Evolutionary conservation across 352 stramenopile species (phyloP).

Genomic region (Phytophthora tentaculata): DNA sequence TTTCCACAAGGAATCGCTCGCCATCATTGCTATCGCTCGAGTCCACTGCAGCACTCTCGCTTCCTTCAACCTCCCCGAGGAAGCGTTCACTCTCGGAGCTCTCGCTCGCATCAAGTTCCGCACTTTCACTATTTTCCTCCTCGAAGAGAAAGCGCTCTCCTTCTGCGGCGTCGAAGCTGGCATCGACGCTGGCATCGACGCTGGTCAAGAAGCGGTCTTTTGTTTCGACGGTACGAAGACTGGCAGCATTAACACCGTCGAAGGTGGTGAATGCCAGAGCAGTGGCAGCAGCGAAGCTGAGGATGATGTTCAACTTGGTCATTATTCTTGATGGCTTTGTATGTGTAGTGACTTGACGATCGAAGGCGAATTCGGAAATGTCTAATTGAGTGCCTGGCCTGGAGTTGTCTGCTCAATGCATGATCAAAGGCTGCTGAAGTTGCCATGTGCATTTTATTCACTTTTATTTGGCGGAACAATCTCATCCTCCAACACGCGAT

Average conservation of each 20-base stretch:
- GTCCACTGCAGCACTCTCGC: slow-evolving; percentile 1
- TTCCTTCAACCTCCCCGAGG: slow-evolving; percentile 4
- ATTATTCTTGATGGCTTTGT: no score
- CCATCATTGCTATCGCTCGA: slow-evolving; percentile 3
- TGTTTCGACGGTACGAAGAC: slow-evolving; percentile 12
- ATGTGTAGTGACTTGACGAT: slow-evolving; percentile 8
- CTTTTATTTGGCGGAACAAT: background rate
- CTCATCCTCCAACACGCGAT: slow-evolving; percentile 13
- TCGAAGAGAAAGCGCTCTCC: slow-evolving; percentile 10
- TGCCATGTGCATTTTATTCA: background rate
- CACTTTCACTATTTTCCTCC: slow-evolving; percentile 3
- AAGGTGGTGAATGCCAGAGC: slow-evolving; percentile 9
- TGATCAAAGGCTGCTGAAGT: background rate
- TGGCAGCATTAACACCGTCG: slow-evolving; percentile 15
- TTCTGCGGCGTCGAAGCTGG: slow-evolving; percentile 1
- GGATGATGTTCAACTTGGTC: slow-evolving; percentile 33
- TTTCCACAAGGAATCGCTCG: slow-evolving; percentile 18
- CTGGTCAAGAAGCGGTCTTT: slow-evolving; percentile 7
- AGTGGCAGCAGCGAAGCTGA: slow-evolving; percentile 23
- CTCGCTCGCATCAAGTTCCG: slow-evolving; percentile 7
- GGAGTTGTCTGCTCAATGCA: background rate
- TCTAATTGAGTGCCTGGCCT: background rate
- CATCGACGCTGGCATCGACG: slow-evolving; percentile 16
- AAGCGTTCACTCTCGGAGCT: slow-evolving; percentile 5
- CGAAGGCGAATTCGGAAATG: slow-evolving; percentile 20